Evolutionary conservation across 805 yeast genomes (phyloP).

Genomic region (Saccharomycopsis selenospora): DNA sequence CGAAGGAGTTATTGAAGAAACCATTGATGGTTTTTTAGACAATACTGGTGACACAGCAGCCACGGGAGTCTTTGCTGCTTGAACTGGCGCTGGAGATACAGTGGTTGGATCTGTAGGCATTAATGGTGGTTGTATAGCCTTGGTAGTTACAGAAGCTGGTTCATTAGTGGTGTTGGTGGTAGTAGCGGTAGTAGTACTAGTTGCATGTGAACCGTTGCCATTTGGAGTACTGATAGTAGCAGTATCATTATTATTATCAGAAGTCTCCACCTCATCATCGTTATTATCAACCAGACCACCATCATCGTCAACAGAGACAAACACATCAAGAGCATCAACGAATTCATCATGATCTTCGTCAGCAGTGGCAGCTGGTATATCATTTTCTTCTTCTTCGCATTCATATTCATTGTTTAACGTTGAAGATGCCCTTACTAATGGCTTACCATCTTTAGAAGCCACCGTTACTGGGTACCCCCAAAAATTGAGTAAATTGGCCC

Average conservation of each 20-base stretch:
- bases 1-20: not conserved
- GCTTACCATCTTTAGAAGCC: conserved; percentile 22
- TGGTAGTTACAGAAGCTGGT: not conserved
- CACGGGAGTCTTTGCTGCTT: too few relatives aligned
- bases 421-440: conserved; percentile 14
- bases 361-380: conserved; percentile 15
- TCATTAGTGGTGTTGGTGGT: not conserved
- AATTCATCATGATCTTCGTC: conserved; percentile 8
- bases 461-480: conserved; percentile 43
- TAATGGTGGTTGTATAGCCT: not conserved
- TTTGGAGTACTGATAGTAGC: not conserved
- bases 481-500: conserved; percentile 57
- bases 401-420: conserved; percentile 8
- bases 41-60: too few relatives aligned
- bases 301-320: not conserved
- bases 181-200: not conserved
- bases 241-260: not conserved
- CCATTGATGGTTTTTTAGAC: not conserved
- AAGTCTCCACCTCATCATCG: not conserved
- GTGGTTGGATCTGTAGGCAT: too few relatives aligned
- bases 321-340: conserved; percentile 16
- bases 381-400: not conserved
- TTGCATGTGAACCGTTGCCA: not conserved
- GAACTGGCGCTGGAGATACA: too few relatives aligned
- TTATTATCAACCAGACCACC: too few relatives aligned